Base-by-base conservation (phyloP, 1,139 yeast species). In the Hemisphaericaspora xylofermentans region DNA sequence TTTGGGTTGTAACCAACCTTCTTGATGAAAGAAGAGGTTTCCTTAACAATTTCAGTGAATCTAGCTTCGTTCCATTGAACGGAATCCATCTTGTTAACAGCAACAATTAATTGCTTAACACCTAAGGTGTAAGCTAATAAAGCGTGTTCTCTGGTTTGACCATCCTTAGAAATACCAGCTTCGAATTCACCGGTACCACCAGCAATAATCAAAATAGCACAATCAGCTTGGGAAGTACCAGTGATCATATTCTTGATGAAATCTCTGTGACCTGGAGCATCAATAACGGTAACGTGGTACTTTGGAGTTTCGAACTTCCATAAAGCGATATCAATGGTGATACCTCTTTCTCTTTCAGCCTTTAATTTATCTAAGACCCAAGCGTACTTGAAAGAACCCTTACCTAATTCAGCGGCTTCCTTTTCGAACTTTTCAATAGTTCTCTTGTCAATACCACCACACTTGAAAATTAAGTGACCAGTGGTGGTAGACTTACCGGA, bases 381-480 rank as follows among this genome's bases (percentile, higher is more conserved):
- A 69, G 95, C 95, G 91, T 88, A 88, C 83, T 88, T 88, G 94
- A 88, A 88, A 71, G 96, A 88, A 82, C 95, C 95, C 84, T 87
- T 88, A 74, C 95, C 95, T 73, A 88, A 85, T 78, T 88, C 96
- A 69, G 95, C 95, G 70, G 96, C 96, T 78, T 88, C 96, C 85
- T 88, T 88, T 82, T 88, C 96, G 79, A 88, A 88, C 87, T 88
- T 88, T 81, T 89, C 96, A 69, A 89, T 89, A 72, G 96, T 89
- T 84, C 96, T 87, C 88, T 89, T 88, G 81, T 88, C 94, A 61
- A 84, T 84, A 83, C 89, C 84, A 77, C 84, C 84, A 76, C 78
- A 69, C 94, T 91, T 91, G 95, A 75, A 91, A 72, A 91, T 91
- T 80, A 91, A 87, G 84, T 89, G 96, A 77, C 96, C 97, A 71